A percentile compares a stretch with the other conserved stretches of the same genome.
These are phyloP conservation scores for Nannochloris sp. DNA, from an alignment of 139 green algal genomes.

Conservation along the genomic window DNA sequence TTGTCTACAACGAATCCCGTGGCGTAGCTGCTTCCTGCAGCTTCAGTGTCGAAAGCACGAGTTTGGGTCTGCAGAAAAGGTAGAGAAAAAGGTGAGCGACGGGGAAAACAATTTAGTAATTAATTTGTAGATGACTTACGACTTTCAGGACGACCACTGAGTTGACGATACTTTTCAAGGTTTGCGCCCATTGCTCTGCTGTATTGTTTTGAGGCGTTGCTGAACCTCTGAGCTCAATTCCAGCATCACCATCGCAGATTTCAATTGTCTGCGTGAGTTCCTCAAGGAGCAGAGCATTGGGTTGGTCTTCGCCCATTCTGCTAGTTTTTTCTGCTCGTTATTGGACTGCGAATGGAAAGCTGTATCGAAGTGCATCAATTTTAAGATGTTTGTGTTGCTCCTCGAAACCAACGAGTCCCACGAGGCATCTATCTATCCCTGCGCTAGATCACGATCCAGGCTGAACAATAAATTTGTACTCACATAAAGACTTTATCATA, in stretches of 20 bases:
- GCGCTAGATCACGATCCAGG: no score
- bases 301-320: no score
- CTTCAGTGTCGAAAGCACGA: conserved; percentile 78
- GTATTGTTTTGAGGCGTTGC: not conserved
- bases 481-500: no score
- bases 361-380: no score
- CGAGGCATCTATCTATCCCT: no score
- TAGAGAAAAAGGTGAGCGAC: not conserved
- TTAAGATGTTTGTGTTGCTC: no score
- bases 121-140: no score
- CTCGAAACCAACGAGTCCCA: no score
- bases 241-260: not conserved
- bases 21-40: conserved; percentile 56
- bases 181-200: conserved; percentile 29
- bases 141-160: conserved; percentile 54
- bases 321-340: no score
- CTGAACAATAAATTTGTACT: no score
- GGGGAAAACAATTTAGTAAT: not conserved
- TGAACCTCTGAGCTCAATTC: not conserved
- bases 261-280: not conserved
- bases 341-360: no score
- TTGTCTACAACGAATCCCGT: conserved; percentile 89
- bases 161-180: conserved; percentile 54
- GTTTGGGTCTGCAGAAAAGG: conserved; percentile 43
- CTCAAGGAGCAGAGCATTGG: no score